phyloP scores from a whole-genome alignment of 2,329 filamentous ascomycete genomes.

The Pseudogymnoascus sp. region DNA sequence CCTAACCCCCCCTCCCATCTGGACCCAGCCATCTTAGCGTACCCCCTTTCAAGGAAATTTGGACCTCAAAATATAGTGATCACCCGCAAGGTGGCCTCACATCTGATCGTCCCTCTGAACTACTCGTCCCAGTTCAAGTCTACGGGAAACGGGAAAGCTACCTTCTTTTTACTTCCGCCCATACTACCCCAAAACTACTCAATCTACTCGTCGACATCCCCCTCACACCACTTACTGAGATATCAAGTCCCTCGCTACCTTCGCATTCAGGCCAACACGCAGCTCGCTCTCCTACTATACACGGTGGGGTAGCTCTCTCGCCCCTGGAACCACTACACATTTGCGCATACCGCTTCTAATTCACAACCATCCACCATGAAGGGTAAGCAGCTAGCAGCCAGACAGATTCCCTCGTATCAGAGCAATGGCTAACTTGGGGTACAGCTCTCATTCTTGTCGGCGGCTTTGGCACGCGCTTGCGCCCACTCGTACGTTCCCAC shows the following conservation, averaged over 20 bases:
- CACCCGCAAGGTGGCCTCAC: slow-evolving; percentile 9
- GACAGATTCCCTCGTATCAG: not conserved
- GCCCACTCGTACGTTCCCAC: slow-evolving; percentile 68
- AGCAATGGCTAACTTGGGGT: slow-evolving; percentile 17
- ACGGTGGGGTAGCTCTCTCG: slow-evolving; percentile 2
- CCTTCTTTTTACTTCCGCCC: not conserved
- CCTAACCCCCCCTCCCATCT: not conserved
- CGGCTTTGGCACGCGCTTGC: slow-evolving; percentile 95
- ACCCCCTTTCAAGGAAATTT: slow-evolving; percentile 8
- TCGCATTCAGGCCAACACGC: not conserved
- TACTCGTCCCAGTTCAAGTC: not conserved
- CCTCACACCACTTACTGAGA: slow-evolving; percentile 3
- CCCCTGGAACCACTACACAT: slow-evolving; percentile 1
- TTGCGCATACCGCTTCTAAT: slow-evolving; percentile 3
- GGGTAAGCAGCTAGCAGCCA: slow-evolving; percentile 18
- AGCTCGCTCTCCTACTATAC: not conserved
- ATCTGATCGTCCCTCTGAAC: slow-evolving; percentile 1
- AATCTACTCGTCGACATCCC: not conserved
- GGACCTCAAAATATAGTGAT: slow-evolving; percentile 23
- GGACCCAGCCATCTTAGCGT: not conserved
- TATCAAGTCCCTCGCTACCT: not conserved
- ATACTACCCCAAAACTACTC: not conserved
- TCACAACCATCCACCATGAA: slow-evolving; percentile 25
- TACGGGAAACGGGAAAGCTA: slow-evolving; percentile 1
- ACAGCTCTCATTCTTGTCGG: slow-evolving; percentile 96